Base-by-base conservation (phyloP, 345 rosid genomes). In the Eucalyptus cloeziana region DNA sequence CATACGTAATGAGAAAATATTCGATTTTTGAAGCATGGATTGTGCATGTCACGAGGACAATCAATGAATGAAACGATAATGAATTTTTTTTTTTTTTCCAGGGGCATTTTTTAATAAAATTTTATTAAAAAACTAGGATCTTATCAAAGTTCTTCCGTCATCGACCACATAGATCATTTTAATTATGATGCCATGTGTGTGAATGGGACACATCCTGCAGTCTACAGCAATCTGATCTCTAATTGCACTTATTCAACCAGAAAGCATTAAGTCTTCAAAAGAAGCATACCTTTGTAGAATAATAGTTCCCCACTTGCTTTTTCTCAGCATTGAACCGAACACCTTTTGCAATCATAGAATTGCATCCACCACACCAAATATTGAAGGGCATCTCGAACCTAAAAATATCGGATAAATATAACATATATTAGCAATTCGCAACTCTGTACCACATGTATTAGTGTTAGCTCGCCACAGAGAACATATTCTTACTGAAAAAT, bases 321-420 rank as follows among this genome's bases (percentile, higher is more conserved):
- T 98, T 98, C 91, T 97, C 99, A 52, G 99, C 98, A 91, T 97
- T 97, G 90, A 98, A 98, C 71, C 99, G 92, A 88, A 98, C 99
- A 92, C 99, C 99, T 95, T 97, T 98, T 86, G 95, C 99, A 60
- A 98, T 96, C 99, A 98, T 96, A 89, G 97, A 95, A 90, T 92
- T 96, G 95, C 99, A 97, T 87, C 99, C 99, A 86, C 99, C 99
- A 88, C 99, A 97, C 99, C 99, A 98, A 87, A 97, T 88, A 91
- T 97, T 94, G 93, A 91, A 98, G 11, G 99, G 99, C 99, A 98
- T 97, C 92, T 98, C 99, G 16, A 98, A 98, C 95, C 99, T 98
- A 93, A 88, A 47, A 76, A 17, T 76, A 31, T 16, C 40, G 2
- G 58, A 71, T 37, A 50, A 76, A 19, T 37, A 37, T 17, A 88